These are phyloP conservation scores for Phytophthora sp. DNA, from an alignment of 352 stramenopile genomes.

Conservation along the genomic window DNA sequence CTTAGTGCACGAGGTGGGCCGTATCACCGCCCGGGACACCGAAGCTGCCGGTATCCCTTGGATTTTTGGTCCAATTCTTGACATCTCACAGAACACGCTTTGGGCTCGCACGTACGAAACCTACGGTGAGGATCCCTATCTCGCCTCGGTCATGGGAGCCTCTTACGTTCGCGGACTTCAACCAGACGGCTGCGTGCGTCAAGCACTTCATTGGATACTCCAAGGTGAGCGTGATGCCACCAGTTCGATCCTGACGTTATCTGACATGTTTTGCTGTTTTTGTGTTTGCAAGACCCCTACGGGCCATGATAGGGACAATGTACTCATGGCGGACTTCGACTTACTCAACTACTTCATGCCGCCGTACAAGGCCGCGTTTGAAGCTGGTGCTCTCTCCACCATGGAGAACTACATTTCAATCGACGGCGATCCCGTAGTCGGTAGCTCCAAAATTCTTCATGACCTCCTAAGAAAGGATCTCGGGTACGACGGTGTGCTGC, in stretches of 20 bases:
- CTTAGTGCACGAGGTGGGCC: slow-evolving; percentile 56
- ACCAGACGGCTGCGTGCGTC: slow-evolving; percentile 69
- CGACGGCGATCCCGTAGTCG: slow-evolving; percentile 84
- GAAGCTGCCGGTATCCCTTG: slow-evolving; percentile 79
- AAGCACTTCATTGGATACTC: slow-evolving; percentile 87
- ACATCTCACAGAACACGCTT: slow-evolving; percentile 77
- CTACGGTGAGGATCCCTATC: slow-evolving; percentile 88
- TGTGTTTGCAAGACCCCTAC: slow-evolving; percentile 59
- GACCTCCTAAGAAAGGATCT: slow-evolving; percentile 73
- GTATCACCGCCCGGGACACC: slow-evolving; percentile 79
- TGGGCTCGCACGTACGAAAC: slow-evolving; percentile 91
- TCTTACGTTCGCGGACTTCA: slow-evolving; percentile 67
- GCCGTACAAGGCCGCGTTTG: slow-evolving; percentile 64
- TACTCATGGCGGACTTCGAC: slow-evolving; percentile 58
- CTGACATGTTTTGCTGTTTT: no score
- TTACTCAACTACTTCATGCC: slow-evolving; percentile 74
- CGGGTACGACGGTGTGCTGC: slow-evolving; percentile 74
- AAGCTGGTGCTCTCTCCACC: slow-evolving; percentile 67
- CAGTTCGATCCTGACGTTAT: no score
- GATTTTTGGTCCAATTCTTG: slow-evolving; percentile 85
- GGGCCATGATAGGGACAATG: slow-evolving; percentile 74
- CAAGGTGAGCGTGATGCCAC: no score
- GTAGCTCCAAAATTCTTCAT: slow-evolving; percentile 64
- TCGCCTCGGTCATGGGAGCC: slow-evolving; percentile 71
- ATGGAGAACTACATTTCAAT: slow-evolving; percentile 93